A percentile compares a stretch with the other conserved stretches of the same genome.
Evolutionary conservation across 164 flowering plant species (phyloP).

Genomic region (Akebia trifoliata): DNA sequence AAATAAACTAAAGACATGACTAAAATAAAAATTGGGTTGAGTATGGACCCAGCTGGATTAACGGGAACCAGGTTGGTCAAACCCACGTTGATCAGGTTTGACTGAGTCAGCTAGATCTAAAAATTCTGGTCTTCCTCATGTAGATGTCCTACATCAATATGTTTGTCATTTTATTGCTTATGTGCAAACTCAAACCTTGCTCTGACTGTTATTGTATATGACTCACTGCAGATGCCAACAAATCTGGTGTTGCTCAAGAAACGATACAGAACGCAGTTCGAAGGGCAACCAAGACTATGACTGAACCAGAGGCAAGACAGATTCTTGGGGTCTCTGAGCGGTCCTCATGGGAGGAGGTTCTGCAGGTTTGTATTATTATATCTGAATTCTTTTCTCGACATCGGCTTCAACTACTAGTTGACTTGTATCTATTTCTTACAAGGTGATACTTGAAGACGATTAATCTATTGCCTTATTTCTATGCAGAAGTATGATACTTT

Average conservation of each 20-base stretch:
- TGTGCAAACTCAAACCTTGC: no score
- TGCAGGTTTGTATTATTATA: constrained; percentile 34
- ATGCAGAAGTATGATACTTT: constrained; percentile 54
- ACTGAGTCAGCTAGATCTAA: no score
- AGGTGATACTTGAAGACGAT: not conserved
- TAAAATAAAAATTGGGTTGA: no score
- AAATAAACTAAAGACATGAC: no score
- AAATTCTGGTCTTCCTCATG: no score
- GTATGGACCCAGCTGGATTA: no score
- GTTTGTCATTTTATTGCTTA: no score
- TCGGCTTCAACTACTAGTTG: no score
- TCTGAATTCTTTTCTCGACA: no score
- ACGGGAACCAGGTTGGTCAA: no score
- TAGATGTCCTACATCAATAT: not conserved
- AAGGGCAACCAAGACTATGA: constrained; percentile 46
- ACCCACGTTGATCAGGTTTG: no score
- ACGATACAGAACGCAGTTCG: constrained; percentile 23
- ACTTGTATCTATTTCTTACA: not conserved
- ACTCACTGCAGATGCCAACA: constrained; percentile 28
- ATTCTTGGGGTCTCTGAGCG: constrained; percentile 59
- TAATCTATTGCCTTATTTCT: not conserved
- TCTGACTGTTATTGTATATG: not conserved
- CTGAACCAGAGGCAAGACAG: constrained; percentile 67
- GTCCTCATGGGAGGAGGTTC: constrained; percentile 60
- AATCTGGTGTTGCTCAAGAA: constrained; percentile 34